Percentiles rank a stretch among this genome's conserved stretches.
Evolutionary conservation across 202 grass and related monocot species (phyloP).

Genomic region (Hordeum pubiflorum): DNA sequence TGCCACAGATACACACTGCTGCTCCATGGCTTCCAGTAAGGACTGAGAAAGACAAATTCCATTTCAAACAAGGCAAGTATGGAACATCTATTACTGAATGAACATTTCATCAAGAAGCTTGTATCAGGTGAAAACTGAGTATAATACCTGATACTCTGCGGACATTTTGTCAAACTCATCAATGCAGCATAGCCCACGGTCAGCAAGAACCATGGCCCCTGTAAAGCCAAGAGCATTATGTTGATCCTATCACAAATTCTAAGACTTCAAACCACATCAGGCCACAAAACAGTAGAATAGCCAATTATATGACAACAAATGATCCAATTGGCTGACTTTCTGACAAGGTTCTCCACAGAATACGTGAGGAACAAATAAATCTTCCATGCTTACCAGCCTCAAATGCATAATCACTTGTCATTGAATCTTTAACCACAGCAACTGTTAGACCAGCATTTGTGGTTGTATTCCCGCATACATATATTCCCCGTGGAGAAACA

Average conservation of each 20-base stretch:
- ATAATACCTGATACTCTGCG: slow-evolving; percentile 76
- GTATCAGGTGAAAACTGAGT: neutral
- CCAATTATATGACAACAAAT: neutral
- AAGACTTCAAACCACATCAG: slow-evolving; percentile 8
- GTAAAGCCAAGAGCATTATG: slow-evolving; percentile 17
- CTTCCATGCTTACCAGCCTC: slow-evolving; percentile 63
- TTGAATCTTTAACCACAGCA: slow-evolving; percentile 95
- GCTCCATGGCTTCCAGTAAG: slow-evolving; percentile 98
- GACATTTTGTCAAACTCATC: slow-evolving; percentile 99
- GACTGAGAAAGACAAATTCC: slow-evolving; percentile 52
- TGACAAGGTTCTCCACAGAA: neutral
- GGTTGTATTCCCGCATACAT: slow-evolving; percentile 88
- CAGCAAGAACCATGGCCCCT: slow-evolving; percentile 96
- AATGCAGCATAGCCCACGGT: slow-evolving; percentile 85
- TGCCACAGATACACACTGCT: slow-evolving; percentile 93
- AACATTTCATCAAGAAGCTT: slow-evolving; percentile 11
- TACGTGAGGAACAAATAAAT: neutral
- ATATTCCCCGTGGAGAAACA: slow-evolving; percentile 87
- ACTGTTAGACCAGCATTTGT: slow-evolving; percentile 94
- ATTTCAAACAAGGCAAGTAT: slow-evolving; percentile 2
- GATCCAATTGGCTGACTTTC: neutral
- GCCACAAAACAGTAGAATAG: neutral
- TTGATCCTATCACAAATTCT: slow-evolving; percentile 1
- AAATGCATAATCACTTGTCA: slow-evolving; percentile 95
- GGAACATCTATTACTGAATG: neutral